Base-by-base conservation (phyloP, 139 green algal species). In the Axilococcus clingmanii region DNA sequence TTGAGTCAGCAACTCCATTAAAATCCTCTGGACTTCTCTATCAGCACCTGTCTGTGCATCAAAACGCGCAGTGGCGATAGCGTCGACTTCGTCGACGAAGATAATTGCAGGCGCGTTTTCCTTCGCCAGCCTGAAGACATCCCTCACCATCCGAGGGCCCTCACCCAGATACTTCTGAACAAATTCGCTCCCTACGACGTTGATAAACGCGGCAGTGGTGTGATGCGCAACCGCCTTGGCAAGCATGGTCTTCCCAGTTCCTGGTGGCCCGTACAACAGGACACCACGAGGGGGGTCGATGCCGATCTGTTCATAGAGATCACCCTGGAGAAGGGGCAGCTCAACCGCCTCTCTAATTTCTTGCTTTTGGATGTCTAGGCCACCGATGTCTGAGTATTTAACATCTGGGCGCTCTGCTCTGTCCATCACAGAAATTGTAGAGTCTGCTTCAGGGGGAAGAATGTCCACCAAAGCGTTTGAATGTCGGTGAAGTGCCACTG, bases 1-100 rank as follows among this genome's bases (percentile, higher is more conserved):
- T 79, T 97, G 92, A 55, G 96, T 97, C 28, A 99, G 80, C 46
- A 99, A 82, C 80, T 99, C 93, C 90, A 99, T 97, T 11, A 99
- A 80, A 60, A 98, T 99, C 43, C 93, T 81, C 81, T 99, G 93
- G 52, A 99, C 92, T 72, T 99, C 92, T 12, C 92, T 52, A 61
- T 94, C 84, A n/a, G 84, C 85, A 4, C 86, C 86, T 2, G 88
- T 96, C 68, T 96, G 88, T 7, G 93, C 93, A 63, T 99, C 93
- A 58, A 98, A 99, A 37, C 89, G 81, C 3, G 88, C 84, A 0
- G 93, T 99, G 9, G 89, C 93, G 43, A 99, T 96, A 20, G 93
- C 93, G 47, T 99, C 93, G 46, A 95, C 77, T 74, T 93, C 85
- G 48, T 95, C 87, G 34, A 99, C 96, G 77, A 99, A 99, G 53